phyloP scores from a whole-genome alignment of 768 basidiomycete genomes.

The Mrakia hoshinonis region DNA sequence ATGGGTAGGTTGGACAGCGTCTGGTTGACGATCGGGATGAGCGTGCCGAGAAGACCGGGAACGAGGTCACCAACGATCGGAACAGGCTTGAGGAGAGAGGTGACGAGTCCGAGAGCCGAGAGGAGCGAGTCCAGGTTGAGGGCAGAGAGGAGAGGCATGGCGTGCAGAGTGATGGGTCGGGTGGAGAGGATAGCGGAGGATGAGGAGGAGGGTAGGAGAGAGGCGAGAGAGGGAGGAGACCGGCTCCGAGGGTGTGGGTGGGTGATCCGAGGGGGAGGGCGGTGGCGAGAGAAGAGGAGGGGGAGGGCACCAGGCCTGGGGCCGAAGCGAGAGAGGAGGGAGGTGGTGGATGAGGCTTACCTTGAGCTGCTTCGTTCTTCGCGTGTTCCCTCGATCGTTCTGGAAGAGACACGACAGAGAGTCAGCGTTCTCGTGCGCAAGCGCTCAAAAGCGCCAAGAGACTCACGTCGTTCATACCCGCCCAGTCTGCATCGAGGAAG shows the following conservation, averaged over 20 bases:
- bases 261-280: not conserved
- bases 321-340: not conserved
- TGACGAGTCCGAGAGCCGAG: constrained; percentile 6
- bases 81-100: constrained; percentile 18
- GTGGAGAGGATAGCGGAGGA: too few relatives aligned
- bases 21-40: constrained; percentile 8
- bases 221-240: not conserved
- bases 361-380: too few relatives aligned
- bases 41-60: not conserved
- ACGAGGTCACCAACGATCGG: constrained; percentile 15
- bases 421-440: too few relatives aligned
- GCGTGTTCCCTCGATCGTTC: too few relatives aligned
- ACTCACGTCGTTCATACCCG: too few relatives aligned
- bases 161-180: too few relatives aligned
- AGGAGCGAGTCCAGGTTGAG: constrained; percentile 6
- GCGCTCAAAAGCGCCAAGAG: too few relatives aligned
- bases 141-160: constrained; percentile 19
- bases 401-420: too few relatives aligned
- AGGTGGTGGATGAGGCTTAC: too few relatives aligned
- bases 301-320: constrained; percentile 8
- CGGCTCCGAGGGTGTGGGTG: not conserved
- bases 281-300: too few relatives aligned
- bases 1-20: constrained; percentile 1
- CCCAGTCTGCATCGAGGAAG: too few relatives aligned
- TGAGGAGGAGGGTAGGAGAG: not conserved